A percentile compares a stretch with the other conserved stretches of the same genome.
phyloP scores from a whole-genome alignment of 2,329 filamentous ascomycete genomes.

The Geoglossum cookeanum region DNA sequence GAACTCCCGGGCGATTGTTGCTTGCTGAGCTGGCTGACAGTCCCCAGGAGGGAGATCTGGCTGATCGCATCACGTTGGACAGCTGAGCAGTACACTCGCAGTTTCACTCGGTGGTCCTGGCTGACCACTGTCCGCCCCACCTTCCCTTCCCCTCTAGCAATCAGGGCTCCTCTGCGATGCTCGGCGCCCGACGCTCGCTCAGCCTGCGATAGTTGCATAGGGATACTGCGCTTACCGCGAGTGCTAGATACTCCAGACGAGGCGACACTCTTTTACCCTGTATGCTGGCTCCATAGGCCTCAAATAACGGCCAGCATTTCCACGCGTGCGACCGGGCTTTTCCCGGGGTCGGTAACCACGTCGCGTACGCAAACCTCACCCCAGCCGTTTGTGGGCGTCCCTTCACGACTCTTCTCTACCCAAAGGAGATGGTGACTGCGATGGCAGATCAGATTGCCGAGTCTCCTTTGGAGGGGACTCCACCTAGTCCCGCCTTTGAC shows the following conservation, averaged over 20 bases:
- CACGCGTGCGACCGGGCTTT: neutral
- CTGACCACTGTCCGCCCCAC: neutral
- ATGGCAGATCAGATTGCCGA: constrained; percentile 1
- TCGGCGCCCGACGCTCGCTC: neutral
- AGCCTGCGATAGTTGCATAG: neutral
- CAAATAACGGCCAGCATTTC: neutral
- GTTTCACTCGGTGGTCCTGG: neutral
- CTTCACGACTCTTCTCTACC: neutral
- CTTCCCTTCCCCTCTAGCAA: neutral
- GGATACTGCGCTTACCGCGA: neutral
- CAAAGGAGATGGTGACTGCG: neutral
- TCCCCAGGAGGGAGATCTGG: neutral
- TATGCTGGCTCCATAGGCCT: neutral
- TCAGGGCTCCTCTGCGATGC: neutral
- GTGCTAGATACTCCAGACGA: neutral
- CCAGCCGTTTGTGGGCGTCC: neutral
- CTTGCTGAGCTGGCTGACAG: neutral
- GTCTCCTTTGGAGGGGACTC: neutral
- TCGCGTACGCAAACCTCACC: neutral
- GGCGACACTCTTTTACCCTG: neutral
- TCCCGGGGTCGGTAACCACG: neutral
- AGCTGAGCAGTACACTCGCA: neutral
- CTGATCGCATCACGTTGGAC: neutral
- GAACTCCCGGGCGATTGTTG: neutral
- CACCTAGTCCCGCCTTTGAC: neutral